Percentiles rank a stretch among this genome's conserved stretches.
Evolutionary conservation across 306 rosid genomes (phyloP).

Genomic region (Vigna reflexopilosa): DNA sequence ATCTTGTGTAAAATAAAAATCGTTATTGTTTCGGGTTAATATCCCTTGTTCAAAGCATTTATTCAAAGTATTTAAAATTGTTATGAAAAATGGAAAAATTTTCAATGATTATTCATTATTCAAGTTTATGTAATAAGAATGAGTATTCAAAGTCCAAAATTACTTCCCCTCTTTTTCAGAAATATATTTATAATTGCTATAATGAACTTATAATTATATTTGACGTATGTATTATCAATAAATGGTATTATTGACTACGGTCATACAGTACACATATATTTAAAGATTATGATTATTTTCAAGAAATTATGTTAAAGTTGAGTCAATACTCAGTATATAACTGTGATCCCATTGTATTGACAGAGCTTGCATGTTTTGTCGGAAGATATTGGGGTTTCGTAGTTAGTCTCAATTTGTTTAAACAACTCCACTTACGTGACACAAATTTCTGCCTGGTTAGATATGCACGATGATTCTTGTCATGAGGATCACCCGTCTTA

Average conservation of each 20-base stretch:
- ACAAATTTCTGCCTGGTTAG: background rate
- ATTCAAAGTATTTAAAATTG: too few species aligned
- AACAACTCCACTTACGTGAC: background rate
- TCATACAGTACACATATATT: background rate
- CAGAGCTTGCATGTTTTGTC: background rate
- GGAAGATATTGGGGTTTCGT: background rate
- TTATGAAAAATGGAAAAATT: too few species aligned
- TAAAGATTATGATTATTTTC: background rate
- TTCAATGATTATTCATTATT: too few species aligned
- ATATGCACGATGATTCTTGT: background rate
- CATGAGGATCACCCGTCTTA: background rate
- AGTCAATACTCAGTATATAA: background rate
- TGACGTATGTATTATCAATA: too few species aligned
- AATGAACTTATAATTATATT: too few species aligned
- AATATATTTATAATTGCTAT: too few species aligned
- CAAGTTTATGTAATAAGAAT: too few species aligned
- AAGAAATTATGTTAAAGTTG: background rate
- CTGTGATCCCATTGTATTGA: background rate
- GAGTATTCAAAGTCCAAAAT: too few species aligned
- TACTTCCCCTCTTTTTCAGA: too few species aligned
- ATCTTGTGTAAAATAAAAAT: background rate
- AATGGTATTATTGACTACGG: too few species aligned
- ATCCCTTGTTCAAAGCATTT: too few species aligned
- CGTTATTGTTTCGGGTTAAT: too few species aligned
- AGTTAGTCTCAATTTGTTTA: background rate